These are phyloP conservation scores for Otatea glauca DNA, from an alignment of 176 grass and related monocot species.

Conservation along the genomic window DNA sequence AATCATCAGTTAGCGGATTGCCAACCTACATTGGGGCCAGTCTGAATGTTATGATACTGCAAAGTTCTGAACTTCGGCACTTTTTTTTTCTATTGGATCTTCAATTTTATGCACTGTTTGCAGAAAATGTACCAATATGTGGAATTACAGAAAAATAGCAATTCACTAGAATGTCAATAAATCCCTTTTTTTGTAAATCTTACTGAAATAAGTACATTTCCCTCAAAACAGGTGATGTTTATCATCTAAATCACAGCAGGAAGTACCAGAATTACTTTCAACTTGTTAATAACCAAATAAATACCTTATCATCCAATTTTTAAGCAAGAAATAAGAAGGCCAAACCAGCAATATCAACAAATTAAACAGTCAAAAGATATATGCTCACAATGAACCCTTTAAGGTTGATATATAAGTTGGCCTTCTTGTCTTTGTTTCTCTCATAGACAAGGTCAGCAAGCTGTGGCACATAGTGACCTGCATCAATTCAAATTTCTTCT, in stretches of 20 bases:
- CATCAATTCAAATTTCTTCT: conserved; percentile 33
- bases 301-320: neutral
- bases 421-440: conserved; percentile 60
- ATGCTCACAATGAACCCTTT: conserved; percentile 88
- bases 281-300: conserved; percentile 1
- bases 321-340: conserved; percentile 4
- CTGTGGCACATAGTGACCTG: conserved; percentile 91
- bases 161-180: neutral
- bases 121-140: neutral
- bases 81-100: neutral
- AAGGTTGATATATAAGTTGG: conserved; percentile 64
- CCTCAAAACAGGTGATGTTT: neutral
- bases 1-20: conserved; percentile 83
- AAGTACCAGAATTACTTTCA: neutral
- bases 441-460: conserved; percentile 83
- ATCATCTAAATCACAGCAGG: neutral
- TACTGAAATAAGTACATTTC: neutral
- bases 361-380: conserved; percentile 19
- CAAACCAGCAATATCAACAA: conserved; percentile 11
- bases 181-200: neutral
- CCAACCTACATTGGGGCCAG: conserved; percentile 61
- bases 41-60: conserved; percentile 26
- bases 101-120: neutral
- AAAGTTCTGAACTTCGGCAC: neutral
- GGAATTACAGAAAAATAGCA: neutral